These are phyloP conservation scores for Talaromyces piceae DNA, from an alignment of 2,329 filamentous ascomycete genomes.

Conservation along the genomic window DNA sequence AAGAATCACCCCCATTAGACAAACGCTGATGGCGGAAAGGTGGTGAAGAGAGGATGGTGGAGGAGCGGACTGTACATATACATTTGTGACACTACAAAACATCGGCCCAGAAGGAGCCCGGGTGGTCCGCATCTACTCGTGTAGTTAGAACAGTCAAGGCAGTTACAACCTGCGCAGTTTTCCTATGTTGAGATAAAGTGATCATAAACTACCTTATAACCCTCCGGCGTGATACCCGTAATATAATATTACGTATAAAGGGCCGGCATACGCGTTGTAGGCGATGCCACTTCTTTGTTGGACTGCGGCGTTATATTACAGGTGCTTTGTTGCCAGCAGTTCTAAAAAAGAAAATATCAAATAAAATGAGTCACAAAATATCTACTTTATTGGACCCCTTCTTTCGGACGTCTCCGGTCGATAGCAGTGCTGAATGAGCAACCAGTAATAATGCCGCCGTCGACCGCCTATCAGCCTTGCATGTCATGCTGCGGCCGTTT, in stretches of 20 bases:
- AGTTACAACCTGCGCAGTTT: constrained; percentile 9
- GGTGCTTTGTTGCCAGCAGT: no score
- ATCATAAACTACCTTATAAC: no score
- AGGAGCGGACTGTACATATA: constrained; percentile 36
- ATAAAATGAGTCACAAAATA: no score
- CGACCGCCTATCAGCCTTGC: constrained; percentile 13
- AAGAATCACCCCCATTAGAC: constrained; percentile 99
- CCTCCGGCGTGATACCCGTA: no score
- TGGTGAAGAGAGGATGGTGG: constrained; percentile 12
- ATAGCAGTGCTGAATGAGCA: neutral
- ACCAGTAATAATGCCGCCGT: constrained; percentile 1
- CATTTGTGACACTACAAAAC: constrained; percentile 24
- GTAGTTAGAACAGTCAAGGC: constrained; percentile 5
- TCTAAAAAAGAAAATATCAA: no score
- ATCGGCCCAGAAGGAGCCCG: constrained; percentile 18
- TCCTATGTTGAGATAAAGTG: constrained; percentile 8
- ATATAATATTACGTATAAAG: no score
- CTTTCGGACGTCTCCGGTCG: neutral
- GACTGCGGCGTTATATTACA: no score
- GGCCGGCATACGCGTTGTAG: neutral
- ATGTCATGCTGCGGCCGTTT: constrained; percentile 1
- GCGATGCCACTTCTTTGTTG: neutral
- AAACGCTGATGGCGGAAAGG: constrained; percentile 11
- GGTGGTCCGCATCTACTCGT: constrained; percentile 2
- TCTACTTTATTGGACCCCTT: no score